Conservation (phyloP, 176 grass and related monocot species). For the Metroxylon sagu region DNA sequence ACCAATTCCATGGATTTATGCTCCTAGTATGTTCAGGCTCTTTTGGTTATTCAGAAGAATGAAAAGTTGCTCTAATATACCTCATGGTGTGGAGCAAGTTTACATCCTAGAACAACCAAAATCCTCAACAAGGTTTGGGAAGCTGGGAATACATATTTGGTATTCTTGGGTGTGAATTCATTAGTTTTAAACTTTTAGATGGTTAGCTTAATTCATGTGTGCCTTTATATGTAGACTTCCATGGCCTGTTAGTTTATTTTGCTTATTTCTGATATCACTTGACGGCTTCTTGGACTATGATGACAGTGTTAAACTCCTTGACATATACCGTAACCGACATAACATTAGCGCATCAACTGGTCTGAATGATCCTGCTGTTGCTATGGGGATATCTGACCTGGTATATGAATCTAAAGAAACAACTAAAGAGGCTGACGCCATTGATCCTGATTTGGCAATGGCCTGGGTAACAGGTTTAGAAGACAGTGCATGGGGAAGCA, state of each 20-base stretch:
- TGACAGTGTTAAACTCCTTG: constrained; percentile 81
- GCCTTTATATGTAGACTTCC: too few species aligned
- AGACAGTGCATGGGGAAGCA: constrained; percentile 74
- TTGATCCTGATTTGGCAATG: constrained; percentile 97
- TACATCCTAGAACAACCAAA: too few species aligned
- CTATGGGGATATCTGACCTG: constrained; percentile 92
- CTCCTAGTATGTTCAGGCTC: too few species aligned
- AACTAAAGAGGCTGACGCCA: constrained; percentile 55
- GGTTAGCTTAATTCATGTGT: too few species aligned
- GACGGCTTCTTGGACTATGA: constrained; percentile 21
- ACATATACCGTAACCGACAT: constrained; percentile 93
- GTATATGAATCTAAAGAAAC: constrained; percentile 80
- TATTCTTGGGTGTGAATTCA: too few species aligned
- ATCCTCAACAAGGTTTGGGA: too few species aligned
- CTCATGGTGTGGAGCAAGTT: too few species aligned
- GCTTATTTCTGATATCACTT: background rate
- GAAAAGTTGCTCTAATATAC: too few species aligned
- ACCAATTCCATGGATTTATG: too few species aligned
- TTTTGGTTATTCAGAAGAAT: too few species aligned
- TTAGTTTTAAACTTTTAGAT: too few species aligned
- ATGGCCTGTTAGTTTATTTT: background rate
- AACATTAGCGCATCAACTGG: constrained; percentile 81
- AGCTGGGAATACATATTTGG: too few species aligned
- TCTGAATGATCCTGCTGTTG: constrained; percentile 91
- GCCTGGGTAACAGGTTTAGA: constrained; percentile 98